These are phyloP conservation scores for Solanum sitiens DNA, from an alignment of 257 asterid genomes.

Conservation along the genomic window DNA sequence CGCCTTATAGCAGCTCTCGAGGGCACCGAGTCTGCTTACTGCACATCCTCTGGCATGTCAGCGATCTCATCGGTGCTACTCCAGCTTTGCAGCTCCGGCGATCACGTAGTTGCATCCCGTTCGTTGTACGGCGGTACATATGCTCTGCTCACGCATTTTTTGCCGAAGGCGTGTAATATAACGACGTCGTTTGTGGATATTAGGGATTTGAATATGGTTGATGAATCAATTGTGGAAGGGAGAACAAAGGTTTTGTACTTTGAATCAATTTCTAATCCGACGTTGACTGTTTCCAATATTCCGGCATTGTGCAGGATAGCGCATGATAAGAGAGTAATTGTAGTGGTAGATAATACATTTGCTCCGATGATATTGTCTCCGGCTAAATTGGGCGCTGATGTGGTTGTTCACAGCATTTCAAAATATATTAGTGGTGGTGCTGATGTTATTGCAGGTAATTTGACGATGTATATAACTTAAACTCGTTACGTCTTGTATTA, in stretches of 20 bases:
- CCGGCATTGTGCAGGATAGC: conserved; percentile 77
- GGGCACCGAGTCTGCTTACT: not conserved
- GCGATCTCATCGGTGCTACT: not conserved
- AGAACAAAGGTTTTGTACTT: conserved; percentile 64
- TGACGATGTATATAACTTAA: not conserved
- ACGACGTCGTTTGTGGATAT: conserved; percentile 80
- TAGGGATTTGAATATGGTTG: conserved; percentile 38
- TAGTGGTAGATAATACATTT: conserved; percentile 80
- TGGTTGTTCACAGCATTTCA: conserved; percentile 82
- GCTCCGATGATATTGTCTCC: conserved; percentile 92
- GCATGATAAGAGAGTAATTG: conserved; percentile 60
- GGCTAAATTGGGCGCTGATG: conserved; percentile 81
- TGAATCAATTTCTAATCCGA: conserved; percentile 72
- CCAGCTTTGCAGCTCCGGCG: not conserved
- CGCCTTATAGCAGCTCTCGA: conserved; percentile 37
- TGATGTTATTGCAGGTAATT: conserved; percentile 79
- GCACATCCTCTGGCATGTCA: not conserved
- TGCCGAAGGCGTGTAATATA: conserved; percentile 68
- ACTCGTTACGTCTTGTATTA: not conserved
- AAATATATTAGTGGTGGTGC: conserved; percentile 91
- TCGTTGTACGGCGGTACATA: conserved; percentile 90
- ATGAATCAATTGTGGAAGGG: conserved; percentile 46
- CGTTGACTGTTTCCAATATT: conserved; percentile 62
- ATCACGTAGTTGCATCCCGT: conserved; percentile 73
- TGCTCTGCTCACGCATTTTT: conserved; percentile 60